Base-by-base conservation (phyloP, 495 filamentous ascomycete genomes). In the Neurospora sp. region DNA sequence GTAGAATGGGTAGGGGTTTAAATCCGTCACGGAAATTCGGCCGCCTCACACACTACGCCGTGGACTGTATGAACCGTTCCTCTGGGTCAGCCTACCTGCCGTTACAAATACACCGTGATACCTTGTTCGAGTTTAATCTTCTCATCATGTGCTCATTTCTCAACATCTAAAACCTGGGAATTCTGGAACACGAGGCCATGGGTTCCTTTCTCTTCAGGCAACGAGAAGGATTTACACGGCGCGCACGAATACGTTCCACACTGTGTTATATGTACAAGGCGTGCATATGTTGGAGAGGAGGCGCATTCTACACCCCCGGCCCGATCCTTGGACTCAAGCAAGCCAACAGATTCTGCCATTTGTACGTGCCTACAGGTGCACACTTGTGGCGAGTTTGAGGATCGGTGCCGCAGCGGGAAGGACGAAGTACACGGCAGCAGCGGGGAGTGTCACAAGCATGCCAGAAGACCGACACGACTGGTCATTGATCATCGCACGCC, bases 1-100 rank as follows among this genome's bases (percentile, higher is more conserved):
- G 39, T 84, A 75, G 79, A 40, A 20, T 31, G 62, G 20, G 69
- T 16, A 42, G 14, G 66, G 72, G 38, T 9, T 12, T 37, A 39
- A 44, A 40, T 71, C 54, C 27, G 27, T 18, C 14, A 35, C 54
- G 3, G 23, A 62, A 62, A 16, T 62, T 31, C 54, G 27, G 12
- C n/a, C 20, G 35, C 69, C 35, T 39, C n/a, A 40, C 35, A 40
- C 37, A 9, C 18, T 9, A 46, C 37, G 16, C n/a, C 35, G 18
- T 18, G 69, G 31, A 38, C 37, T 70, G 7, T 40, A 40, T 38
- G 40, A 20, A 23, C 69, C 69, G 69, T 40, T 70, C 35, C 39
- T 70, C 8, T 44, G 35, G 69, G 69, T 42, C 35, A 40, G 69
- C 39, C 35, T 40, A 27, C 35, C 35, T 62, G 54, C 7, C 27